Evolutionary conservation across 495 filamentous ascomycete species (phyloP), one percentile per base, ranked within the genome.

Genomic region (Talaromyces ruber): DNA sequence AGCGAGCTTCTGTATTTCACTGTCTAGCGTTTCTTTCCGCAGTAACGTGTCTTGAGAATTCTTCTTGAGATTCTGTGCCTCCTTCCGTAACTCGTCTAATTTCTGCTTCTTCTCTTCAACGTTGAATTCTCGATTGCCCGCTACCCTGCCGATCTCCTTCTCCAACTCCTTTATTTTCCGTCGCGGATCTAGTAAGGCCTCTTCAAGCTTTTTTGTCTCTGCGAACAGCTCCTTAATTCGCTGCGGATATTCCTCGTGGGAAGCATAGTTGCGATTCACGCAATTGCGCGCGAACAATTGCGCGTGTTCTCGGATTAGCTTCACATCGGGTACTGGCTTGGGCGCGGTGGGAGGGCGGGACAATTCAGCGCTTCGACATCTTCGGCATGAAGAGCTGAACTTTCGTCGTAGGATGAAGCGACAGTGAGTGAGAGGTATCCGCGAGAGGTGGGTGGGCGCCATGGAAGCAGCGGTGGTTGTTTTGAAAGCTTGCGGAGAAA

Each of bases 231-330:
- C 70, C 59, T 86, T 80, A 61, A 98, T 97, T 58, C 77, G 81
- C 30, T 76, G 76, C 1, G 93, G 88, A 65, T 88, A 84, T 2
- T 78, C 67, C 14, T 84, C 79, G 62, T 90, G 86, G 14, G 79
- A 67, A 57, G 82, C 75, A 74, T 97, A 97, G 71, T 97, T 97
- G 58, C 94, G 84, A 58, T 91, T 86, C 60, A 88, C 64, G 71
- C 90, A 95, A 71, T 95, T 98, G 62, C 88, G 78, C 62, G 84
- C 76, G 79, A 97, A 88, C 50, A 94, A 79, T 26, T 86, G 82
- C 45, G 85, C 82, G 72, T 93, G 89, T 60, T 89, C 81, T 58
- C 92, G 91, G 72, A 98, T 96, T 74, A 93, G 86, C 71, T 90
- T 96, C 71, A 96, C 79, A 72, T 97, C 87, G 56, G 92, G 81